Evolutionary conservation across 116 monocot species (phyloP).

Genomic region (Dioscorea cayenensis): DNA sequence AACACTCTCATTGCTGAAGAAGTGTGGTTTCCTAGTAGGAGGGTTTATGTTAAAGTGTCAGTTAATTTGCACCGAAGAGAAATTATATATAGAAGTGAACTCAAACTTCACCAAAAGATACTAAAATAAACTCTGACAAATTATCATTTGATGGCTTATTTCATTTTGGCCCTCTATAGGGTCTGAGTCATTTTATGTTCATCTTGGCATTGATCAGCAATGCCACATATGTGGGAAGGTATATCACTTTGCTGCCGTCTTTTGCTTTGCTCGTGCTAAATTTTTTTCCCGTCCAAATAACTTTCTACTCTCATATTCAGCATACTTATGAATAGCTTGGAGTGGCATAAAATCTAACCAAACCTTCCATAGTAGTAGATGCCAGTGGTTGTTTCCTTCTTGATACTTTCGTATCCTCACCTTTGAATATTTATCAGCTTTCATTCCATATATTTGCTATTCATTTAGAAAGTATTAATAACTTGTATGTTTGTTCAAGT

Average conservation of each 20-base stretch:
- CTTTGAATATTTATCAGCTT: neutral
- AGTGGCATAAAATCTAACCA: conserved; percentile 62
- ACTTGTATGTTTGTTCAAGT: too few species aligned
- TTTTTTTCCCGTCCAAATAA: neutral
- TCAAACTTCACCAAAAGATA: neutral
- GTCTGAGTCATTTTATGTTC: conserved; percentile 80
- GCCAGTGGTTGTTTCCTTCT: conserved; percentile 77
- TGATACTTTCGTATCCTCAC: conserved; percentile 84
- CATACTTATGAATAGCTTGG: conserved; percentile 74
- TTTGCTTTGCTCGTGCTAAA: neutral
- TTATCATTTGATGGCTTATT: neutral
- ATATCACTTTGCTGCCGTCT: neutral
- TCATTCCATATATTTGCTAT: too few species aligned
- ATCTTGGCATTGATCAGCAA: conserved; percentile 73
- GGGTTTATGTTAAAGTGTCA: too few species aligned
- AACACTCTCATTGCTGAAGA: too few species aligned
- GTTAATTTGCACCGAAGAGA: too few species aligned
- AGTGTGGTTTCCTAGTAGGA: too few species aligned
- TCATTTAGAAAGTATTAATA: too few species aligned
- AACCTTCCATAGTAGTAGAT: conserved; percentile 89
- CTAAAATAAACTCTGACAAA: too few species aligned
- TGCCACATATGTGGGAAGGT: conserved; percentile 88
- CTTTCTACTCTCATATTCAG: conserved; percentile 29
- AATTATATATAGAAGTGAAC: neutral
- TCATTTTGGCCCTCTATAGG: conserved; percentile 43